These are phyloP conservation scores for Penicillium turbatum DNA, from an alignment of 495 filamentous ascomycete genomes.

Conservation along the genomic window DNA sequence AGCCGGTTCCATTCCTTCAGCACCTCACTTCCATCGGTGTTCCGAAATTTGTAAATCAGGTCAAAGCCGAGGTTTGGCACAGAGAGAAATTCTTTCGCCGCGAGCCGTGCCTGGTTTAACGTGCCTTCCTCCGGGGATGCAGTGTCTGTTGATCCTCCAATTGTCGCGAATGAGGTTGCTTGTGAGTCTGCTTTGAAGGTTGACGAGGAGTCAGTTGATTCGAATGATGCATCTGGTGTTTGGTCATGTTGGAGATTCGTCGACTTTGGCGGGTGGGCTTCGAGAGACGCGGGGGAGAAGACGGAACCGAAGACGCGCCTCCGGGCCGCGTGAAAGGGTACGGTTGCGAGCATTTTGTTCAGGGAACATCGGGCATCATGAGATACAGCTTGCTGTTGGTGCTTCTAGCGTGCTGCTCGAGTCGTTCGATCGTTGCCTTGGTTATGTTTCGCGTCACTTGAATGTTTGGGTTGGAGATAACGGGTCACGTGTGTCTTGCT, in stretches of 20 bases:
- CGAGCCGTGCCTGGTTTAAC: constrained; percentile 67
- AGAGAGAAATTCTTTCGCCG: constrained; percentile 58
- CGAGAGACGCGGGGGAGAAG: constrained; percentile 44
- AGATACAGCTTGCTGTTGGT: neutral
- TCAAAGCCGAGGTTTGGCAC: constrained; percentile 45
- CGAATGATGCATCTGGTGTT: constrained; percentile 18
- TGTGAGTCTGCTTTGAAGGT: constrained; percentile 20
- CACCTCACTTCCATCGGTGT: constrained; percentile 27
- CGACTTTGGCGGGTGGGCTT: constrained; percentile 17
- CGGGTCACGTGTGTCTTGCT: constrained; percentile 17
- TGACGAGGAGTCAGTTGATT: constrained; percentile 15
- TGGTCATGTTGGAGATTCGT: constrained; percentile 10
- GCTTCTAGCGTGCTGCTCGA: neutral
- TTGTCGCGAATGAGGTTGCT: constrained; percentile 10
- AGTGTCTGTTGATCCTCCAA: constrained; percentile 1
- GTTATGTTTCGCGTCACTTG: neutral
- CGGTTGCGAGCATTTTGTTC: constrained; percentile 23
- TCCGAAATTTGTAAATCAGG: constrained; percentile 18
- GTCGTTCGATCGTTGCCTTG: neutral
- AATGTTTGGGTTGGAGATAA: constrained; percentile 10
- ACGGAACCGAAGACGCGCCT: constrained; percentile 50
- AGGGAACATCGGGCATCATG: constrained; percentile 15
- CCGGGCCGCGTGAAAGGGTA: constrained; percentile 31
- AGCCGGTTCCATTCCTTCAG: constrained; percentile 31
- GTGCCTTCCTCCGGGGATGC: constrained; percentile 47